A percentile compares a stretch with the other conserved stretches of the same genome.
These are phyloP conservation scores for Corylus heterophylla DNA, from an alignment of 306 rosid species.

Conservation along the genomic window DNA sequence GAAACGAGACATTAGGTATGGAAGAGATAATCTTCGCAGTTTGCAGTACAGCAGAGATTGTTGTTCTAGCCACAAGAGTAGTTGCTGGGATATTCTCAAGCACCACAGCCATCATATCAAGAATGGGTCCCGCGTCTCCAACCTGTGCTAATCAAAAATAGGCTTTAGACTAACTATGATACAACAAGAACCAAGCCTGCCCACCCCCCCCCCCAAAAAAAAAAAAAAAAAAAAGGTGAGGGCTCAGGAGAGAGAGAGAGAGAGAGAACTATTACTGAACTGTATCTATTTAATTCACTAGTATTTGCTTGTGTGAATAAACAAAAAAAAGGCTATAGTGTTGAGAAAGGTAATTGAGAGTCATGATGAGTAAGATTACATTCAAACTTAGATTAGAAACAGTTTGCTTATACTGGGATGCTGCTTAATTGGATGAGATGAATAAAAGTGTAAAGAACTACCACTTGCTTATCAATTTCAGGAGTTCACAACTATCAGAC, in stretches of 20 bases:
- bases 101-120: constrained; percentile 84
- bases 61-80: constrained; percentile 65
- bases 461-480: not conserved
- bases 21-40: constrained; percentile 70
- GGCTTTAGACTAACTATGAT: constrained; percentile 24
- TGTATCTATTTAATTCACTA: not conserved
- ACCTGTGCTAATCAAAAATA: constrained; percentile 56
- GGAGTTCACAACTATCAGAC: not conserved
- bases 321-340: not conserved
- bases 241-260: too few relatives aligned
- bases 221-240: too few relatives aligned
- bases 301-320: not conserved
- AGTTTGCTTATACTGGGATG: not conserved
- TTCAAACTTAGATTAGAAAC: not conserved
- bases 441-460: not conserved
- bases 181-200: constrained; percentile 6
- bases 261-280: not conserved
- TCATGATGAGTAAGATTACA: not conserved
- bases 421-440: not conserved
- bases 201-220: not conserved
- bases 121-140: constrained; percentile 89
- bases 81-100: constrained; percentile 66
- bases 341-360: not conserved
- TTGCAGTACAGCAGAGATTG: constrained; percentile 73
- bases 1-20: constrained; percentile 76